Conservation (phyloP, 768 basidiomycete species). For the Scleroderma bovista region DNA sequence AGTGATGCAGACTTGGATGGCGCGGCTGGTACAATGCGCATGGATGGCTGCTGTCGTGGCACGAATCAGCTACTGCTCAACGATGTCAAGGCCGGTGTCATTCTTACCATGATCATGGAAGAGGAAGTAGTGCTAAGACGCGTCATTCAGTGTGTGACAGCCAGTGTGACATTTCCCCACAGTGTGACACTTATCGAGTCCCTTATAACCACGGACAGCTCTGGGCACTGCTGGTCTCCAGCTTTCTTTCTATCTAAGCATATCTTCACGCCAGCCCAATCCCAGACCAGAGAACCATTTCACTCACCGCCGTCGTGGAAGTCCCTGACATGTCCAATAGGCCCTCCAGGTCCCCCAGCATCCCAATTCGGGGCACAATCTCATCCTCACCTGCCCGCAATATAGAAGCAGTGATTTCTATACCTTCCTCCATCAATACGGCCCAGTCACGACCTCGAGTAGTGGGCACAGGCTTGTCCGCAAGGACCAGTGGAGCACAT, state of each 20-base stretch:
- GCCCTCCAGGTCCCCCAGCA: conserved; percentile 58
- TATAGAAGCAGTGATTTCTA: conserved; percentile 62
- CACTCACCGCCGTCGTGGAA: not conserved
- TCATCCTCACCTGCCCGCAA: conserved; percentile 47
- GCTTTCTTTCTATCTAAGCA: not conserved
- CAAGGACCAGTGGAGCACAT: conserved; percentile 24
- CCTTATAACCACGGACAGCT: not conserved
- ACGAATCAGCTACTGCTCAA: conserved; percentile 2
- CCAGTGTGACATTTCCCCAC: conserved; percentile 21
- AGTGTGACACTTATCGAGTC: conserved; percentile 12
- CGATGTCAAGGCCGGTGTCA: not conserved
- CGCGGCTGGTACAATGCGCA: conserved; percentile 57
- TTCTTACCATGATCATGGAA: conserved; percentile 22
- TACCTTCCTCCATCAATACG: conserved; percentile 42
- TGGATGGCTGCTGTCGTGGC: conserved; percentile 38
- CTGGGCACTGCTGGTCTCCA: not conserved
- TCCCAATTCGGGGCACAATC: conserved; percentile 50
- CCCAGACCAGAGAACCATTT: too few species aligned
- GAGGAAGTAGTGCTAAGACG: conserved; percentile 14
- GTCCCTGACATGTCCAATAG: conserved; percentile 38
- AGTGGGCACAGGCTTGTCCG: conserved; percentile 27
- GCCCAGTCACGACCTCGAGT: conserved; percentile 38
- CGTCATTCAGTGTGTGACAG: conserved; percentile 19
- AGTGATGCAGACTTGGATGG: conserved; percentile 57
- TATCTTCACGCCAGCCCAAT: not conserved